These are phyloP conservation scores for Xylaria digitata DNA, from an alignment of 2,329 filamentous ascomycete species.

Conservation along the genomic window DNA sequence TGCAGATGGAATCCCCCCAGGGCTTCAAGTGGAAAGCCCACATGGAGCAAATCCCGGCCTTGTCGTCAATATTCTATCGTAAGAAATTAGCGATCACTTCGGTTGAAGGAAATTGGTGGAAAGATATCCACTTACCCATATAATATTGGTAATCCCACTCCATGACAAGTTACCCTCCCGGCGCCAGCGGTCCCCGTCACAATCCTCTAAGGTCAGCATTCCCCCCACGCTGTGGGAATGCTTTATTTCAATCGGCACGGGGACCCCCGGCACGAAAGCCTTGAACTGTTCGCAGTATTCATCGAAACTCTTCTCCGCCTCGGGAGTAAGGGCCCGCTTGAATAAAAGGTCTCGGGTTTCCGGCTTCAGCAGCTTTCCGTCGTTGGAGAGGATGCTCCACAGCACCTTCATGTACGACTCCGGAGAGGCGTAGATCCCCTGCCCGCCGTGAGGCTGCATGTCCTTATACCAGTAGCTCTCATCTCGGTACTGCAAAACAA, in stretches of 20 bases:
- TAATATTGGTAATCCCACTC: constrained; percentile 59
- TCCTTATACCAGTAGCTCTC: constrained; percentile 38
- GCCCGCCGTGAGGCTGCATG: constrained; percentile 50
- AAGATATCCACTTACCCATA: constrained; percentile 56
- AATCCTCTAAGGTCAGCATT: constrained; percentile 32
- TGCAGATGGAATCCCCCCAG: constrained; percentile 29
- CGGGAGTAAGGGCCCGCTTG: constrained; percentile 56
- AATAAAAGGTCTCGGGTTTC: constrained; percentile 60
- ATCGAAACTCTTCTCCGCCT: constrained; percentile 43
- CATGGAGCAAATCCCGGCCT: constrained; percentile 52
- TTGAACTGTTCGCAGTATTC: constrained; percentile 25
- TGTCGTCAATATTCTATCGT: constrained; percentile 49
- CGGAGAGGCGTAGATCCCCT: constrained; percentile 52
- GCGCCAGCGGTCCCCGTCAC: constrained; percentile 38
- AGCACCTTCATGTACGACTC: constrained; percentile 59
- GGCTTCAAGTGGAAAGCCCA: constrained; percentile 38
- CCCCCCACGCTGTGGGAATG: constrained; percentile 47
- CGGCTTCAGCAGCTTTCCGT: constrained; percentile 59
- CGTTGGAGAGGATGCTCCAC: constrained; percentile 59
- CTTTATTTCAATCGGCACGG: constrained; percentile 48
- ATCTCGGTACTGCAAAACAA: constrained; percentile 36
- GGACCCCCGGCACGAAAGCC: constrained; percentile 45
- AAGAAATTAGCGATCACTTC: constrained; percentile 35
- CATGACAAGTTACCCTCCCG: constrained; percentile 36
- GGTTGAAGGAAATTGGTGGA: not conserved